Conservation (phyloP, 129 eudicot species). For the Daucus carota region DH1_v3.0 NC_030386.2:7131001-7131500, state of each 20-base stretch:
- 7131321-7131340: constrained; percentile 23
- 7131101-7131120: neutral
- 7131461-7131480: constrained; percentile 75
- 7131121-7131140: neutral
- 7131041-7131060: constrained; percentile 11
- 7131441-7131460: constrained; percentile 97
- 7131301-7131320: constrained; percentile 24
- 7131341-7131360: constrained; percentile 22
- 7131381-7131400: constrained; percentile 23
- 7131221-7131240: constrained; percentile 23
- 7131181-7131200: neutral
- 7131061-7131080: neutral
- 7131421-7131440: constrained; percentile 73
- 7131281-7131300: constrained; percentile 14
- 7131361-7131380: constrained; percentile 11
- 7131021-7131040: constrained; percentile 6
- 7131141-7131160: neutral
- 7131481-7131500: constrained; percentile 79
- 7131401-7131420: constrained; percentile 42
- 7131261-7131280: constrained; percentile 7
- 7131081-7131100: neutral
- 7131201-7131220: constrained; percentile 2
- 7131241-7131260: constrained; percentile 28
- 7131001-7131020: constrained; percentile 45
- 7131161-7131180: constrained; percentile 9